Conservation (phyloP, 2,329 filamentous ascomycete genomes). For the Colletotrichum graminicola region DNA sequence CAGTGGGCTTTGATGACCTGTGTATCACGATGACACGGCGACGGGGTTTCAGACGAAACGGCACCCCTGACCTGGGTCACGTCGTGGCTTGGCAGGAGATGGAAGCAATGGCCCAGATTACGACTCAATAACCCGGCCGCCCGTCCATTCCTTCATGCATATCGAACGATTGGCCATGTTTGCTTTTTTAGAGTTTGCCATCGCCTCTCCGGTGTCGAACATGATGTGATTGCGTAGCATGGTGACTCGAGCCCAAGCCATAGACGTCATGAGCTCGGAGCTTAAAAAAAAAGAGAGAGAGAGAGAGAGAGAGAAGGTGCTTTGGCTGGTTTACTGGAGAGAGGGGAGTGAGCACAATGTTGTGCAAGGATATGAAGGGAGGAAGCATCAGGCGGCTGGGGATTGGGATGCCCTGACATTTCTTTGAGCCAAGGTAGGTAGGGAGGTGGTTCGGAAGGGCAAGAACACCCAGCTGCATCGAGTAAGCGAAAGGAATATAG, state of each 20-base stretch:
- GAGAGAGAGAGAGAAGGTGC: no score
- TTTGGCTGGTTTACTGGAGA: not conserved
- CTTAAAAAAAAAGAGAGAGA: not conserved
- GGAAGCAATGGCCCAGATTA: not conserved
- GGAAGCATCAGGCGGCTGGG: not conserved
- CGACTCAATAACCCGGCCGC: not conserved
- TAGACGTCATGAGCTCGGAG: conserved; percentile 25
- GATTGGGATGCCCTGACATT: not conserved
- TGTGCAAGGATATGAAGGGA: not conserved
- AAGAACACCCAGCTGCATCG: not conserved
- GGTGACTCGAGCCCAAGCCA: conserved; percentile 9
- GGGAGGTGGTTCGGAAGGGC: not conserved
- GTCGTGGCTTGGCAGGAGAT: not conserved
- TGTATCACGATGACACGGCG: conserved; percentile 36
- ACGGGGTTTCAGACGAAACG: conserved; percentile 37
- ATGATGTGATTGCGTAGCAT: not conserved
- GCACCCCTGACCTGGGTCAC: conserved; percentile 20
- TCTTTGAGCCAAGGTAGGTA: not conserved
- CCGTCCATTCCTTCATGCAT: not conserved
- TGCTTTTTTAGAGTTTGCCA: not conserved
- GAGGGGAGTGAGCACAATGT: not conserved
- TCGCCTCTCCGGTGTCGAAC: not conserved
- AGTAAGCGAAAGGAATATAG: not conserved
- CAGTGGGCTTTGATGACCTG: conserved; percentile 10
- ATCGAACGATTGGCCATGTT: not conserved